Base-by-base conservation (phyloP, 495 filamentous ascomycete species). In the Hypoxylon crocopeplum region DNA sequence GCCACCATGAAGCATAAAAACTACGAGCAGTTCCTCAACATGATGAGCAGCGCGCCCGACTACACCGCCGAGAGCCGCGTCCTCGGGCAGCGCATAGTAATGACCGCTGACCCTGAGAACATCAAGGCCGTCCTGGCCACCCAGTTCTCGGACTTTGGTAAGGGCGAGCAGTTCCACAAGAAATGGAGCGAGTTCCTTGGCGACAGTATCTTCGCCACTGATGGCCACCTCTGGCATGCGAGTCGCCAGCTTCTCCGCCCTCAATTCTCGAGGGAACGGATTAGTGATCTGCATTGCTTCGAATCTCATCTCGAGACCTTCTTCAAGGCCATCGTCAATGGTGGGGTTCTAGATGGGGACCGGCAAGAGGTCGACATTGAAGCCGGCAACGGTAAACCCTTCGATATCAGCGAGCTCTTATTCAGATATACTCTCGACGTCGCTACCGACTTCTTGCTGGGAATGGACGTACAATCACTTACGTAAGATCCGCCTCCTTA, bases 371-470 rank as follows among this genome's bases (percentile, higher is more conserved):
- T 81, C 44, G 76, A 82, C 40, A 71, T 79, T 37, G 69, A 71
- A 47, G 67, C 70, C 6, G 73, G 73, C 12, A 74, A 80, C 27
- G 82, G 80, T 29, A 75, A 72, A 34, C 77, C 81, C 1, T 77
- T 92, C 16, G 85, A 95, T 69, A 80, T 93, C 27, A 79, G 80
- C 24, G 82, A 86, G 7, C 75, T 93, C 15, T 87, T 93, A 70
- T 93, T 90, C 77, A 82, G 90, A 7, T 90, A 87, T 60, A 93
- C 91, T 1, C 77, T 97, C 7, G 92, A 97, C 69, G 77, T 86
- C 1, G 86, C 90, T 1, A 94, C 92, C 11, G 89, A 93, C 52
- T 96, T 94, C 68, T 75, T 97, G 27, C 81, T 96, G n/a, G 93
- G 93, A 11, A 75, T 86, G 40, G 84, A 85, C 45, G 84, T 90